Evolutionary conservation across 192 early-diverging fungal genomes (phyloP).

Genomic region (Linnemannia hyalina): DNA sequence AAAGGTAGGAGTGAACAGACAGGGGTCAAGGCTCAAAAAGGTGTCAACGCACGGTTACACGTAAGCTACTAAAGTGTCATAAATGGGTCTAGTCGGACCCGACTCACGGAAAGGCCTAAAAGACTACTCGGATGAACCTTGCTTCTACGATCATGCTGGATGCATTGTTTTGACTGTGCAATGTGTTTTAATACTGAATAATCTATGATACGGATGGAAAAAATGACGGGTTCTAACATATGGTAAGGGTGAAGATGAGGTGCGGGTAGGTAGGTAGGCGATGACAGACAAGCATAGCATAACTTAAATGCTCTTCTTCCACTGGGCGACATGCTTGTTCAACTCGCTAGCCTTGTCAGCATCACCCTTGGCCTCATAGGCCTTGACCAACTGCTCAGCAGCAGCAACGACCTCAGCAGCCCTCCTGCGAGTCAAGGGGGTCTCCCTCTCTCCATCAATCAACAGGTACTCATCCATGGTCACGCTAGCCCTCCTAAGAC

Average conservation of each 20-base stretch:
- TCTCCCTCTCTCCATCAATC: slow-evolving; percentile 51
- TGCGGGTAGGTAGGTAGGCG: neutral
- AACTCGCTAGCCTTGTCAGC: slow-evolving; percentile 30
- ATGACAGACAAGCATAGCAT: neutral
- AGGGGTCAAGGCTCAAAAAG: neutral
- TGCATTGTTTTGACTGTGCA: neutral
- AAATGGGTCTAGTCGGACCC: neutral
- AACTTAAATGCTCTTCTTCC: slow-evolving; percentile 44
- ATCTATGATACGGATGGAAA: slow-evolving; percentile 2
- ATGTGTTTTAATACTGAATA: neutral
- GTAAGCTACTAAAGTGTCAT: neutral
- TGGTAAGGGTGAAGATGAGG: neutral
- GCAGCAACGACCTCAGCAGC: slow-evolving; percentile 42
- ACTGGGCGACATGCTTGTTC: slow-evolving; percentile 16
- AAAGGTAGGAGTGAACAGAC: too few relatives aligned
- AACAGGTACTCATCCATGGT: slow-evolving; percentile 53
- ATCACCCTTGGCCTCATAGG: slow-evolving; percentile 36
- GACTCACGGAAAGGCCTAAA: neutral
- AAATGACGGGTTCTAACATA: neutral
- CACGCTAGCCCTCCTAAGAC: slow-evolving; percentile 36
- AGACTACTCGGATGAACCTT: neutral
- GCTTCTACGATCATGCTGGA: neutral
- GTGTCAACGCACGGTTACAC: slow-evolving; percentile 5
- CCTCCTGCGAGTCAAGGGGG: slow-evolving; percentile 36
- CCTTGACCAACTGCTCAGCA: slow-evolving; percentile 29